phyloP scores from a whole-genome alignment of 805 yeast species.

The Candida lessepsii region DNA sequence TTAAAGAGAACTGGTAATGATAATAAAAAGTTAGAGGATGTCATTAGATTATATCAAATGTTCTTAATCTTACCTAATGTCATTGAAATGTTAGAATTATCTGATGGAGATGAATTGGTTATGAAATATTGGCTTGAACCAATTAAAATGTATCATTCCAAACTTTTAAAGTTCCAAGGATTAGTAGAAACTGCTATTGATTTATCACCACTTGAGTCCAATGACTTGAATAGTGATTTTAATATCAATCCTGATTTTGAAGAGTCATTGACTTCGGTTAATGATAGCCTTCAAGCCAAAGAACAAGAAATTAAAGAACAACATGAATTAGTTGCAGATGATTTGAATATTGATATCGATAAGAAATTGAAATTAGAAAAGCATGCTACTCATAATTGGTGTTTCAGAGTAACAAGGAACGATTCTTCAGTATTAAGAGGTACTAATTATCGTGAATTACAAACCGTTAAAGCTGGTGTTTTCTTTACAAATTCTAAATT shows the following conservation, averaged over 20 bases:
- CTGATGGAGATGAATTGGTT: constrained; percentile 37
- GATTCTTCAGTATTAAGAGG: constrained; percentile 77
- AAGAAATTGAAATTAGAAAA: constrained; percentile 87
- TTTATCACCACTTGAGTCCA: constrained; percentile 69
- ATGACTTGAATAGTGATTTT: constrained; percentile 60
- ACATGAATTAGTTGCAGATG: constrained; percentile 68
- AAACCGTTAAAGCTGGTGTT: constrained; percentile 94
- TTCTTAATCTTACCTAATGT: constrained; percentile 70
- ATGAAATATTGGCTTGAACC: constrained; percentile 57
- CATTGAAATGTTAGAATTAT: constrained; percentile 46
- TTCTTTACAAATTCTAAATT: constrained; percentile 77
- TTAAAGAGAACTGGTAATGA: constrained; percentile 34
- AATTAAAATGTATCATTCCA: constrained; percentile 45
- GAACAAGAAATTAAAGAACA: constrained; percentile 54
- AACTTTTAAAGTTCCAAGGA: constrained; percentile 70
- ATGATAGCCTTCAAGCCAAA: constrained; percentile 53
- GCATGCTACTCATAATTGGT: constrained; percentile 90
- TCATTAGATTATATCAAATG: constrained; percentile 83
- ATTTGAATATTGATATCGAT: constrained; percentile 76
- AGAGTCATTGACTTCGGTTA: constrained; percentile 63
- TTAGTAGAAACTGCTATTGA: constrained; percentile 92
- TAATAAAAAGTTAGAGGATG: constrained; percentile 77
- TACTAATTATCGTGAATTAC: constrained; percentile 67
- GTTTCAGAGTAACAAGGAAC: constrained; percentile 85
- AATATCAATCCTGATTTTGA: constrained; percentile 89